Conservation (phyloP, 345 rosid species). For the Gossypium arboreum region DNA sequence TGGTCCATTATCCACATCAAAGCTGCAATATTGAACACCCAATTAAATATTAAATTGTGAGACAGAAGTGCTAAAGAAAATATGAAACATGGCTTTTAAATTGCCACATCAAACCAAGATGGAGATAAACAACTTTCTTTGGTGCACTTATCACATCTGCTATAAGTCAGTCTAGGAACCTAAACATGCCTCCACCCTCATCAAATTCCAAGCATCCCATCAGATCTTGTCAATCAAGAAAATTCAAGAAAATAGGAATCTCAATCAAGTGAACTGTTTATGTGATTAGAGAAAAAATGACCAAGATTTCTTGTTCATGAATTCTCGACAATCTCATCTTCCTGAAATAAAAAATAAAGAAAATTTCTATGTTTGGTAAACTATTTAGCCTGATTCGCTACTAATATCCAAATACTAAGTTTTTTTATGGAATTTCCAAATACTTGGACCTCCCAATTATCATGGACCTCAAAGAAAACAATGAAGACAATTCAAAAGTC, state of each 20-base stretch:
- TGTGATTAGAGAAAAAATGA: background rate
- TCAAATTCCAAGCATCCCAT: background rate
- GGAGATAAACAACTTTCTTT: background rate
- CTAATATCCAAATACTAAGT: background rate
- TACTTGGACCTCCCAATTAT: background rate
- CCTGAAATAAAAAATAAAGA: background rate
- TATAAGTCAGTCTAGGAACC: background rate
- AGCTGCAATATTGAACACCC: slow-evolving; percentile 43
- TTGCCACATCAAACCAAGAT: slow-evolving; percentile 2
- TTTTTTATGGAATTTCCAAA: background rate
- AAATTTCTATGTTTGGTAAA: background rate
- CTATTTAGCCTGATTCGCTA: background rate
- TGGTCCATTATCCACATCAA: slow-evolving; percentile 88
- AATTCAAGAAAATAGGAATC: background rate
- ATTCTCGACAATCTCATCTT: background rate
- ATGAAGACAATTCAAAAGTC: background rate
- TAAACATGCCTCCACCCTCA: background rate
- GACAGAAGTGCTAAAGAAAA: background rate
- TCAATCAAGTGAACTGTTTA: background rate
- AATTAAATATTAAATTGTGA: slow-evolving; percentile 1
- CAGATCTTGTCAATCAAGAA: background rate
- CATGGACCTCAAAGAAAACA: background rate
- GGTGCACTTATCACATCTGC: background rate
- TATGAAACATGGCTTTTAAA: background rate
- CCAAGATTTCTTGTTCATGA: background rate